A percentile compares a stretch with the other conserved stretches of the same genome.
These are phyloP conservation scores for Dendrobium huoshanense DNA, from an alignment of 106 monocot species.

Conservation along the genomic window DNA sequence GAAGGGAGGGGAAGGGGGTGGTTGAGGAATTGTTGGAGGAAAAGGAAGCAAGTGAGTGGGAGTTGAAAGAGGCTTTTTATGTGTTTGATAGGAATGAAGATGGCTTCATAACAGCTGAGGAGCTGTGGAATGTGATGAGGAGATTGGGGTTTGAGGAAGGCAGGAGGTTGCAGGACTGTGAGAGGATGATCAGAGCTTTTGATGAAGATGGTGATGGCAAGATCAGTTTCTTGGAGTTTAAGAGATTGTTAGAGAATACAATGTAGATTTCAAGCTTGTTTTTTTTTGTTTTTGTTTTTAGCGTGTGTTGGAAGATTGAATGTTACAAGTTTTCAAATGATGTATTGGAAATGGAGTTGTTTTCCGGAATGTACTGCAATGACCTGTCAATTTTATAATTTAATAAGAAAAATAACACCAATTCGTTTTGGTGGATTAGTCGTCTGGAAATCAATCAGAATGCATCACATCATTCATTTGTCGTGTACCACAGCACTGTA, in stretches of 20 bases:
- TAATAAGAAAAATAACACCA: no score
- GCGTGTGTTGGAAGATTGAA: no score
- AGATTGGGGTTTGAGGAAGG: conserved; percentile 31
- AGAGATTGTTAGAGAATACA: conserved; percentile 23
- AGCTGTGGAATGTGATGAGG: conserved; percentile 37
- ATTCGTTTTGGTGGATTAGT: no score
- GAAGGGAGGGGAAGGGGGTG: background rate
- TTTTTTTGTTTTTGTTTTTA: background rate
- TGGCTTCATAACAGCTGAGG: conserved; percentile 34
- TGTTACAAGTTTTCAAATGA: no score
- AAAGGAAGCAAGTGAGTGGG: conserved; percentile 37
- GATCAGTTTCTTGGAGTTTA: conserved; percentile 38
- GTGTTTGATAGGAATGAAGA: conserved; percentile 54
- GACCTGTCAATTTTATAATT: no score
- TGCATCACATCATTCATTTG: no score
- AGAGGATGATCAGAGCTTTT: conserved; percentile 29
- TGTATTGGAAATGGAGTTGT: no score
- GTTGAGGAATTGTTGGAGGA: conserved; percentile 19
- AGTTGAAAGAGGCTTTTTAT: conserved; percentile 37
- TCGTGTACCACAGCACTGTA: no score
- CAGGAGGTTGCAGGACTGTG: conserved; percentile 20
- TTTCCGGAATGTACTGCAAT: no score
- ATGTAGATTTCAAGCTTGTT: background rate
- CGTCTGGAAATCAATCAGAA: no score
- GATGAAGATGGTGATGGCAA: conserved; percentile 44